Conservation (phyloP, 345 rosid species). For the Lepidium sativum region DNA sequence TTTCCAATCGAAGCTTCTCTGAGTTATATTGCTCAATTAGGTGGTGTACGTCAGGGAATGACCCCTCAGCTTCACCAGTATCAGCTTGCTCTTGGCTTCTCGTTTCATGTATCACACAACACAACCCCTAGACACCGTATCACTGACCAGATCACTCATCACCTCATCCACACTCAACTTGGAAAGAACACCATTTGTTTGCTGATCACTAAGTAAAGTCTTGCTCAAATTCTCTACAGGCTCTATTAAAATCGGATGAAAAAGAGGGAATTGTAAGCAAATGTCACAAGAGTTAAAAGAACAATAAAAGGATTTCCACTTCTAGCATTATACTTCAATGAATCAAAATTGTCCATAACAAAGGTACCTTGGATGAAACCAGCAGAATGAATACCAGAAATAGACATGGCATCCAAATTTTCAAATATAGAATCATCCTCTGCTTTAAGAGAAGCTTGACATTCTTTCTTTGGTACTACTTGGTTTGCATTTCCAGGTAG, state of each 20-base stretch:
- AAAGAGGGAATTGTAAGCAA: neutral
- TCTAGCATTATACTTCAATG: neutral
- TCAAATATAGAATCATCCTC: neutral
- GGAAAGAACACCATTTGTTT: neutral
- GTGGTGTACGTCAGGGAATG: constrained; percentile 18
- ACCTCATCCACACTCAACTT: neutral
- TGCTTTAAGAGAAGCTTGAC: neutral
- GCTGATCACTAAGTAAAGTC: constrained; percentile 4
- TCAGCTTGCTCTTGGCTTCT: neutral
- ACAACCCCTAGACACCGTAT: neutral
- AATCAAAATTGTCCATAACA: neutral
- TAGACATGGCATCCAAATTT: neutral
- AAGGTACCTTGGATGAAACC: constrained; percentile 2
- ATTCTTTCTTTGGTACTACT: neutral
- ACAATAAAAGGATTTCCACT: neutral
- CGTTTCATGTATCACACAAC: neutral
- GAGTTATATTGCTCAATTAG: constrained; percentile 6
- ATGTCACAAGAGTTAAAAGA: neutral
- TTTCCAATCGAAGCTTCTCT: constrained; percentile 22
- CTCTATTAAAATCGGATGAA: neutral
- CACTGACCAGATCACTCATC: constrained; percentile 6
- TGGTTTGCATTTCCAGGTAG: neutral
- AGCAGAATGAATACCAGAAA: constrained; percentile 3
- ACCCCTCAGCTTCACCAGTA: constrained; percentile 7
- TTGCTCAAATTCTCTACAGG: neutral